phyloP scores from a whole-genome alignment of 192 early-diverging fungal genomes.

The Chytriomyces hyalinus region DNA sequence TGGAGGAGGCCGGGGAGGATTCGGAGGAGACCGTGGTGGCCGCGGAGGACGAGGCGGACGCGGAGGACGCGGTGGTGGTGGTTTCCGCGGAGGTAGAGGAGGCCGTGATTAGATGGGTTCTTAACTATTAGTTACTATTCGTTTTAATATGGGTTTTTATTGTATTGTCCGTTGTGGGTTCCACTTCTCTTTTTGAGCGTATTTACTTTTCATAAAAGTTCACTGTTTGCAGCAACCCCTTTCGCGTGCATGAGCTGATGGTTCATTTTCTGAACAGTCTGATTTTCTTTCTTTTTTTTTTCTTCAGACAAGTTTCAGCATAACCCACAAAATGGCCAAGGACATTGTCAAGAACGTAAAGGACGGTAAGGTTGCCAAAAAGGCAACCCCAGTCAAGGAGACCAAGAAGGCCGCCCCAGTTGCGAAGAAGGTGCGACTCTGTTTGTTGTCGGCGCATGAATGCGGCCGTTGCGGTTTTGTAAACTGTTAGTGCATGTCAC shows the following conservation, averaged over 20 bases:
- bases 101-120: conserved; percentile 58
- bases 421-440: conserved; percentile 10
- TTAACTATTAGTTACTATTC: neutral
- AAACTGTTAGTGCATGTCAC: neutral
- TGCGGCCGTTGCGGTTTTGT: too few species aligned
- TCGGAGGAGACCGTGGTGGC: conserved; percentile 52
- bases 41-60: conserved; percentile 36
- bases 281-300: conserved; percentile 2
- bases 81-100: conserved; percentile 51
- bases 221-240: too few species aligned
- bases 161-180: too few species aligned
- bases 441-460: neutral
- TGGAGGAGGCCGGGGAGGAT: conserved; percentile 49
- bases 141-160: neutral
- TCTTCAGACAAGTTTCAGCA: neutral
- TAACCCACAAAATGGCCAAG: conserved; percentile 18
- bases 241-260: too few species aligned
- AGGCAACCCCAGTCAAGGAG: conserved; percentile 4
- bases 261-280: too few species aligned
- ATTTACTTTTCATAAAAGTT: too few species aligned
- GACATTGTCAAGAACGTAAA: conserved; percentile 10
- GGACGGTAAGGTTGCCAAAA: neutral
- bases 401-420: conserved; percentile 16
- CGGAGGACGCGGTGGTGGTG: conserved; percentile 56
- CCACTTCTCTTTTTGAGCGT: too few species aligned